phyloP scores from a whole-genome alignment of 2,329 filamentous ascomycete species.

The Blastomyces percursus region DNA sequence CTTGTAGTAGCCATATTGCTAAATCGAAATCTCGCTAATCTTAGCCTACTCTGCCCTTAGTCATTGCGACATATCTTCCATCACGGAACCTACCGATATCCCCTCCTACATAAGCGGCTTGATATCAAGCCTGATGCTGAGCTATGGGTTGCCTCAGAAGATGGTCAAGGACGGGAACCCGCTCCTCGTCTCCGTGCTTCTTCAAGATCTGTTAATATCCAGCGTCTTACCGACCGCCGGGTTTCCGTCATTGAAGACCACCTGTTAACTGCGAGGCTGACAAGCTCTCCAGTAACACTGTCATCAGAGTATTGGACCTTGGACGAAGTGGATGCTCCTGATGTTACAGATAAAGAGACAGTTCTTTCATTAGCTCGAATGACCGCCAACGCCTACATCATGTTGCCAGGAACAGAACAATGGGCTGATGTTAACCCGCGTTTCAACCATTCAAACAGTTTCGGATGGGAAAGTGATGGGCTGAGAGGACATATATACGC shows the following conservation, averaged over 20 bases:
- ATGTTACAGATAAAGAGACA: conserved; percentile 75
- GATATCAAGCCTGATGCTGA: conserved; percentile 56
- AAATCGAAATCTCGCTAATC: neutral
- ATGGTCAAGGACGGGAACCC: conserved; percentile 29
- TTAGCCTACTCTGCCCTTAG: conserved; percentile 16
- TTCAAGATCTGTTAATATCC: conserved; percentile 58
- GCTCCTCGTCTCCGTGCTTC: conserved; percentile 48
- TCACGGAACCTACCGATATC: conserved; percentile 72
- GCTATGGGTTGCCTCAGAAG: conserved; percentile 36
- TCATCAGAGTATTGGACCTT: conserved; percentile 69
- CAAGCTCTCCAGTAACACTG: conserved; percentile 56
- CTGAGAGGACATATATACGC: conserved; percentile 86
- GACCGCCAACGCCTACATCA: conserved; percentile 79
- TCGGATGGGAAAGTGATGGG: conserved; percentile 86
- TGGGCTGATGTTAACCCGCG: conserved; percentile 71
- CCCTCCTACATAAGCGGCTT: conserved; percentile 61
- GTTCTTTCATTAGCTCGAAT: conserved; percentile 77
- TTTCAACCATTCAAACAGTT: conserved; percentile 79
- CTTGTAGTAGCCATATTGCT: neutral
- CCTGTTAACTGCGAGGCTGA: conserved; percentile 58
- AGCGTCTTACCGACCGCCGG: conserved; percentile 69
- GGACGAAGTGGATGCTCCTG: conserved; percentile 66
- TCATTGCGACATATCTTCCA: conserved; percentile 79
- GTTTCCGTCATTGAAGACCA: conserved; percentile 67
- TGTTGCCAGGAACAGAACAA: conserved; percentile 57